Conservation (phyloP, 768 basidiomycete genomes). For the Pleurotus tuber-regium region DNA sequence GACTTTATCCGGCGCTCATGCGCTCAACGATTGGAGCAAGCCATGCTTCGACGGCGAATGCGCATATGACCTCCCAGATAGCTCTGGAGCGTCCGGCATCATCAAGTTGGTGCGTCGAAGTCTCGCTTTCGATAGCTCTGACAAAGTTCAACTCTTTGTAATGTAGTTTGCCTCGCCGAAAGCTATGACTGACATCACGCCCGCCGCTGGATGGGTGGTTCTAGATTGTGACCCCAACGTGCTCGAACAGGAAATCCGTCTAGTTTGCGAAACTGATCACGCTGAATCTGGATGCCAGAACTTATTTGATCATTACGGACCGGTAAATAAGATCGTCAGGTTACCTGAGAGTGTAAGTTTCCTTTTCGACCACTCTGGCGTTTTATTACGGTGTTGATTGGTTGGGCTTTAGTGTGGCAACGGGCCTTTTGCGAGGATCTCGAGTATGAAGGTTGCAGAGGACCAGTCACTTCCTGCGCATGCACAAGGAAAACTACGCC, state of each 20-base stretch:
- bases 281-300: slow-evolving; percentile 32
- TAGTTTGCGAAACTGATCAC: neutral
- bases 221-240: neutral
- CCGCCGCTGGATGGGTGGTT: neutral
- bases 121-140: neutral
- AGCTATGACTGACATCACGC: neutral
- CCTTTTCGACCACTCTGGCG: neutral
- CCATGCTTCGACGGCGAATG: slow-evolving; percentile 23
- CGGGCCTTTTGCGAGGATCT: slow-evolving; percentile 25
- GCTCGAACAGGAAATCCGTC: neutral
- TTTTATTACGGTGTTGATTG: neutral
- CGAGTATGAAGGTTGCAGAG: slow-evolving; percentile 28
- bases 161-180: neutral
- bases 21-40: slow-evolving; percentile 20
- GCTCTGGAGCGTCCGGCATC: neutral
- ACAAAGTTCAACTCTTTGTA: neutral
- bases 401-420: slow-evolving; percentile 6
- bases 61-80: slow-evolving; percentile 16
- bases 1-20: neutral
- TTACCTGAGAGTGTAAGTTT: slow-evolving; percentile 48
- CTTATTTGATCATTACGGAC: slow-evolving; percentile 32
- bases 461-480: slow-evolving; percentile 32
- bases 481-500: slow-evolving; percentile 19
- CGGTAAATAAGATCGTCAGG: slow-evolving; percentile 48
- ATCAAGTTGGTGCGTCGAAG: neutral